Evolutionary conservation across 805 yeast genomes (phyloP), one percentile per base, ranked within the genome.

Genomic region (Candida wancherniae): DNA sequence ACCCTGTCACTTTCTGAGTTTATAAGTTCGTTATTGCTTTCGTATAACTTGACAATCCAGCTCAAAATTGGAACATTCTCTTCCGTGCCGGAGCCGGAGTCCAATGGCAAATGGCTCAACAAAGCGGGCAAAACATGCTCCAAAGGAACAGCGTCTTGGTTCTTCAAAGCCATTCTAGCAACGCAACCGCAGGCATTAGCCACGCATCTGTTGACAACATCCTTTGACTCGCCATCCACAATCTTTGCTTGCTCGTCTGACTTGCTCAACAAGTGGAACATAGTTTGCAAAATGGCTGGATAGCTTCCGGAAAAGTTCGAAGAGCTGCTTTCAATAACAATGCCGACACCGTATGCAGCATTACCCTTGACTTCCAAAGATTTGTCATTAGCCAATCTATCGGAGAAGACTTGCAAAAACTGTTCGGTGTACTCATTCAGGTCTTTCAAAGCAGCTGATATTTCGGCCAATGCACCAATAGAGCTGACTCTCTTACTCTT

Each of bases 141-240:
- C 44, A 86, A 61, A 38, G 97, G 97, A 45, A 88, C 77, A 21
- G 81, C 72, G 22, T 61, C 63, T 48, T 75, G 77, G 56, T 83
- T 73, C 54, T 81, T 80, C 57, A 84, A 65, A 9, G 84, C 74
- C 84, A 92, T 71, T 62, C 98, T 78, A 11, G 95, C 88, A 36
- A 88, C 95, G 73, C 97, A 92, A 25, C 98, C 98, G 58, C 92
- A 82, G 4, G 95, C 95, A 58, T 92, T 92, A 38, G 97, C 96
- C 46, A 75, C 77, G 5, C 94, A 77, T 65, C 95, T 74, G 62
- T 80, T 80, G 47, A 84, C 74, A 38, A 77, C 81, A 44, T 86
- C 95, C 50, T 73, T 73, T 19, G 84, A 70, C 57, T 83, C 90
- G 44, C 81, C 94, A 49, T 79, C 86, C 40, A 76, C 83, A 30